Conservation (phyloP, 371 early-diverging fungal species). For the Conidiobolus incongruus region DNA sequence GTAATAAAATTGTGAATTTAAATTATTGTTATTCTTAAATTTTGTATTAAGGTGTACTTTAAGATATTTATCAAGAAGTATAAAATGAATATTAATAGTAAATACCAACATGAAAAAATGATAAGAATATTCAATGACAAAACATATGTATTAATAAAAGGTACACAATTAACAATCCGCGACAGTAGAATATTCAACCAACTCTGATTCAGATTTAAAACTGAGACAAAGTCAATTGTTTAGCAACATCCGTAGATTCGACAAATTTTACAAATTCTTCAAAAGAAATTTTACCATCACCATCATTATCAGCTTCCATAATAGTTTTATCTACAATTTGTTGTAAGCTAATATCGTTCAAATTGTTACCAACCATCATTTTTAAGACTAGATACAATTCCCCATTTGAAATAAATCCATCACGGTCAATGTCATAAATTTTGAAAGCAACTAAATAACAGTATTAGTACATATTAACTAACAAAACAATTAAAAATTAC, state of each 20-base stretch:
- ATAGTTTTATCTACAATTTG: slow-evolving; percentile 99
- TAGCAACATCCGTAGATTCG: slow-evolving; percentile 80
- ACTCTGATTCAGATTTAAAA: slow-evolving; percentile 24
- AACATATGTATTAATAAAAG: too few relatives aligned
- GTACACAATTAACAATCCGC: too few relatives aligned
- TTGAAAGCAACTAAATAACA: slow-evolving; percentile 69
- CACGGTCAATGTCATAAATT: slow-evolving; percentile 97
- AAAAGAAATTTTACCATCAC: slow-evolving; percentile 84
- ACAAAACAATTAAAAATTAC: too few relatives aligned
- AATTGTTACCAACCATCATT: slow-evolving; percentile 94
- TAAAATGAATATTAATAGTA: too few relatives aligned
- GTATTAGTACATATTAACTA: too few relatives aligned
- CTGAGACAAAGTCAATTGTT: slow-evolving; percentile 75
- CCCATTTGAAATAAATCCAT: slow-evolving; percentile 92
- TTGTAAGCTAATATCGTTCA: slow-evolving; percentile 85
- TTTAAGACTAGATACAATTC: slow-evolving; percentile 90
- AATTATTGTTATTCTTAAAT: too few relatives aligned
- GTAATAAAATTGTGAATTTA: too few relatives aligned
- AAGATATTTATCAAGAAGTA: too few relatives aligned
- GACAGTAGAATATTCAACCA: too few relatives aligned
- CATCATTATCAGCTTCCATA: slow-evolving; percentile 88
- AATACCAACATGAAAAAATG: too few relatives aligned
- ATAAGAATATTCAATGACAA: too few relatives aligned
- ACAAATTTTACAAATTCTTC: slow-evolving; percentile 86
- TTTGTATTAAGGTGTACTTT: too few relatives aligned